Conservation (phyloP, 2,329 filamentous ascomycete genomes). For the Blastomyces silverae region DNA sequence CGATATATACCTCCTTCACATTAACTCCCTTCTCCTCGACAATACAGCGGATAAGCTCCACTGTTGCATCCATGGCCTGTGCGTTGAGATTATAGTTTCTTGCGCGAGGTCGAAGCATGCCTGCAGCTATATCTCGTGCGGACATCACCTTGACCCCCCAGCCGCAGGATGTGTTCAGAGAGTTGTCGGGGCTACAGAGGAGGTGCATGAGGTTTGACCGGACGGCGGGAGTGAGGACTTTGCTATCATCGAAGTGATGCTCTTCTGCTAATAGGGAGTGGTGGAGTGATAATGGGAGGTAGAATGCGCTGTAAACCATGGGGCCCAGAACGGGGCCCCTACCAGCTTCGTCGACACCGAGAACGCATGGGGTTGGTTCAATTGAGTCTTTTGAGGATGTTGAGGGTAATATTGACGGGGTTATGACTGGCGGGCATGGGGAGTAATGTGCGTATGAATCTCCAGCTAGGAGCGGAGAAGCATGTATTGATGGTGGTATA, state of each 20-base stretch:
- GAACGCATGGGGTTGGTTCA: constrained; percentile 57
- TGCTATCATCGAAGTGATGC: constrained; percentile 92
- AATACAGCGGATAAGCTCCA: constrained; percentile 71
- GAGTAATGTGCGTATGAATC: constrained; percentile 67
- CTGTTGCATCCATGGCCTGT: constrained; percentile 88
- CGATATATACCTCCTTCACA: constrained; percentile 83
- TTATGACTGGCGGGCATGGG: constrained; percentile 57
- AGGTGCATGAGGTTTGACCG: constrained; percentile 64
- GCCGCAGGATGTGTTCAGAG: constrained; percentile 60
- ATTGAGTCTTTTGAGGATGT: constrained; percentile 26
- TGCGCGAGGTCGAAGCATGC: constrained; percentile 59
- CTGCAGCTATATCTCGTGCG: constrained; percentile 71
- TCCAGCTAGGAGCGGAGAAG: constrained; percentile 52
- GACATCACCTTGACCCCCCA: constrained; percentile 80
- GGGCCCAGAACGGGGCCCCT: constrained; percentile 83
- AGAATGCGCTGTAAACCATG: constrained; percentile 66
- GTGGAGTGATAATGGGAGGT: constrained; percentile 57
- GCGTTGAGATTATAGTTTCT: constrained; percentile 83
- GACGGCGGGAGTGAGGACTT: constrained; percentile 74
- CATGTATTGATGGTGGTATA: constrained; percentile 63
- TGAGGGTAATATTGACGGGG: constrained; percentile 37
- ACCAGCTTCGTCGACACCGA: constrained; percentile 91
- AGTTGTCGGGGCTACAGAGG: constrained; percentile 60
- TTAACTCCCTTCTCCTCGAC: constrained; percentile 67
- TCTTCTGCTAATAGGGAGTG: constrained; percentile 67